phyloP scores from a whole-genome alignment of 352 stramenopile genomes.

The Globisporangium cederbergense region DNA sequence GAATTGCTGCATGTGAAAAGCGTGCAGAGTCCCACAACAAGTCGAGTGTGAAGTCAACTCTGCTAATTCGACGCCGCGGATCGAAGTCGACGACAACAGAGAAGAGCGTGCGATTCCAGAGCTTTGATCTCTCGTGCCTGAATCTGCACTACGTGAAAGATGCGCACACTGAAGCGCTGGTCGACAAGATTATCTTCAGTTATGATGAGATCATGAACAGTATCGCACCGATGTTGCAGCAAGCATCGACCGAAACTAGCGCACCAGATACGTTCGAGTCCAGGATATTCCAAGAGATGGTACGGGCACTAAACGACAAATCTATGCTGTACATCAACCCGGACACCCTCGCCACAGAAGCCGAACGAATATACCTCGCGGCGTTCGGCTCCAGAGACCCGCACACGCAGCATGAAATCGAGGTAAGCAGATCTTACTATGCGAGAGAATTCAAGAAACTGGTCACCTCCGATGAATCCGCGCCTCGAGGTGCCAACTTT shows the following conservation, averaged over 20 bases:
- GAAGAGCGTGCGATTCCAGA: slow-evolving; percentile 59
- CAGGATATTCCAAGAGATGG: slow-evolving; percentile 21
- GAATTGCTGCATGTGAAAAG: slow-evolving; percentile 38
- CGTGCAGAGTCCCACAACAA: slow-evolving; percentile 27
- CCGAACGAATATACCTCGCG: slow-evolving; percentile 22
- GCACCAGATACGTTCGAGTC: not conserved
- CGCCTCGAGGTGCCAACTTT: slow-evolving; percentile 24
- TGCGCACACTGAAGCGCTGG: slow-evolving; percentile 31
- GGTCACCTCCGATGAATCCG: slow-evolving; percentile 5
- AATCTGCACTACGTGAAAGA: slow-evolving; percentile 56
- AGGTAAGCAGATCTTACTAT: slow-evolving; percentile 37
- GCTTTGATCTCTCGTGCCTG: slow-evolving; percentile 63
- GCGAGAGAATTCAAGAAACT: slow-evolving; percentile 45
- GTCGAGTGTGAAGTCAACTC: slow-evolving; percentile 16
- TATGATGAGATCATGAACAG: slow-evolving; percentile 45
- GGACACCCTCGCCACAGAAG: slow-evolving; percentile 7
- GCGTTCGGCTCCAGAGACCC: slow-evolving; percentile 30
- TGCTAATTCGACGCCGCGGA: slow-evolving; percentile 13
- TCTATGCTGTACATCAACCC: slow-evolving; percentile 15
- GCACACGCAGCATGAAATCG: slow-evolving; percentile 41
- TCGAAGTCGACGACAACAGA: slow-evolving; percentile 11
- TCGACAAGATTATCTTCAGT: slow-evolving; percentile 38
- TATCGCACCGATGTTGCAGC: slow-evolving; percentile 20
- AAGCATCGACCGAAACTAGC: not conserved
- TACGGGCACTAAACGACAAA: slow-evolving; percentile 8